These are phyloP conservation scores for Trichocladium uniseriatum DNA, from an alignment of 495 filamentous ascomycete species.

Conservation along the genomic window DNA sequence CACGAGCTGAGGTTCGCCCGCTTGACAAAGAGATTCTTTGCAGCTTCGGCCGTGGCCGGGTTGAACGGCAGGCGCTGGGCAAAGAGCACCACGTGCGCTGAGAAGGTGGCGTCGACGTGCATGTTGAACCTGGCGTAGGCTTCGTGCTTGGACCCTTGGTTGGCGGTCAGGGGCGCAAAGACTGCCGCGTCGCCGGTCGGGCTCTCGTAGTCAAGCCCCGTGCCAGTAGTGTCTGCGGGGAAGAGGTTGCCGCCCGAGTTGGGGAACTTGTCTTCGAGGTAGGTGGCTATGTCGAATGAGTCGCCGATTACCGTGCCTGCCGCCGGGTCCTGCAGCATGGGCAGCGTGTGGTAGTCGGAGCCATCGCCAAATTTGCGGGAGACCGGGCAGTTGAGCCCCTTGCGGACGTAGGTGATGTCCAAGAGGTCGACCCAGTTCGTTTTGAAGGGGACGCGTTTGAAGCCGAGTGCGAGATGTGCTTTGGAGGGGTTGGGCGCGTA, in stretches of 20 bases:
- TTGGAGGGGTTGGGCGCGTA: slow-evolving; percentile 54
- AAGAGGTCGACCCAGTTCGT: slow-evolving; percentile 44
- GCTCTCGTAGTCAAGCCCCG: too few relatives aligned
- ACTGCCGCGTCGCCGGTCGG: too few relatives aligned
- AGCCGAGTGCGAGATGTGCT: slow-evolving; percentile 49
- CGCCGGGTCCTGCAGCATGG: slow-evolving; percentile 43
- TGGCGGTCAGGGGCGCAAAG: background rate
- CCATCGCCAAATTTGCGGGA: slow-evolving; percentile 49
- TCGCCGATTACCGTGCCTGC: slow-evolving; percentile 42
- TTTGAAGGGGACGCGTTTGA: slow-evolving; percentile 43
- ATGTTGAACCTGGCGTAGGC: slow-evolving; percentile 39
- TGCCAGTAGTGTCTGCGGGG: slow-evolving; percentile 1
- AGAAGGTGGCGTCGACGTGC: slow-evolving; percentile 45
- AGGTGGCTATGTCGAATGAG: slow-evolving; percentile 52
- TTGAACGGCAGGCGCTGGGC: slow-evolving; percentile 35
- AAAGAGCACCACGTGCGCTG: slow-evolving; percentile 27
- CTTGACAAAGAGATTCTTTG: slow-evolving; percentile 37
- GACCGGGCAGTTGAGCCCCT: slow-evolving; percentile 34
- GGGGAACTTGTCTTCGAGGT: slow-evolving; percentile 45
- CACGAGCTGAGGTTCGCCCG: slow-evolving; percentile 37
- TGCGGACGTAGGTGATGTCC: slow-evolving; percentile 40
- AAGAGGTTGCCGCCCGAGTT: slow-evolving; percentile 26
- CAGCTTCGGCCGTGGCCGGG: slow-evolving; percentile 30
- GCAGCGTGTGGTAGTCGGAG: slow-evolving; percentile 49
- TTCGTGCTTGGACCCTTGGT: slow-evolving; percentile 9